These are phyloP conservation scores for Trichoderma semiorbis DNA, from an alignment of 2,329 filamentous ascomycete genomes.

Conservation along the genomic window DNA sequence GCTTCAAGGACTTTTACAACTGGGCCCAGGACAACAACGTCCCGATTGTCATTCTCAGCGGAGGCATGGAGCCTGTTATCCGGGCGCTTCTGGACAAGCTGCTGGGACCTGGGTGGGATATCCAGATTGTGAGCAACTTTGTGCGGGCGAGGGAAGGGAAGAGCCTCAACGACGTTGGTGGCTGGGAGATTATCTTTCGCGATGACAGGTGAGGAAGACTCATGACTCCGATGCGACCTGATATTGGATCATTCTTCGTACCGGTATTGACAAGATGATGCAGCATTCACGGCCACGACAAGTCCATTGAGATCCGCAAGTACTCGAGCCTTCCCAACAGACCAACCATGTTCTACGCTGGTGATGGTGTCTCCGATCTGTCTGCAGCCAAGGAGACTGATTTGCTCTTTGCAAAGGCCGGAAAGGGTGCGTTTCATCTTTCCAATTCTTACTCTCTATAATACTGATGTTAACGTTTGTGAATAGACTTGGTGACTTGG, in stretches of 20 bases:
- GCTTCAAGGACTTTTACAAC: constrained; percentile 82
- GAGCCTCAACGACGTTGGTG: constrained; percentile 72
- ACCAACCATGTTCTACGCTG: constrained; percentile 89
- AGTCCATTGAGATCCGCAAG: constrained; percentile 84
- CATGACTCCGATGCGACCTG: background rate
- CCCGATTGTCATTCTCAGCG: constrained; percentile 86
- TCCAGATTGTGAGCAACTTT: constrained; percentile 89
- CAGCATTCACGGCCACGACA: constrained; percentile 92
- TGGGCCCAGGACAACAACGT: constrained; percentile 81
- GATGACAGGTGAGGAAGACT: constrained; percentile 61
- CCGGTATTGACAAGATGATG: background rate
- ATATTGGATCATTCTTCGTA: background rate
- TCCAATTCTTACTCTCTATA: background rate
- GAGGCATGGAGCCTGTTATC: constrained; percentile 92
- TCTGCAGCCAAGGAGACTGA: constrained; percentile 92
- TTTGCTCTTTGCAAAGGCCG: constrained; percentile 88
- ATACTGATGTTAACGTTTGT: background rate
- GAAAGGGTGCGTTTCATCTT: constrained; percentile 58
- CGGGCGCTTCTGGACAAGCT: constrained; percentile 75
- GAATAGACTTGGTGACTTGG: constrained; percentile 75
- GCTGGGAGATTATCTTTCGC: constrained; percentile 86
- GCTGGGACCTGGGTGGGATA: constrained; percentile 72
- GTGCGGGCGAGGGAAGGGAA: constrained; percentile 63
- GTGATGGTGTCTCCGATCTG: constrained; percentile 89
- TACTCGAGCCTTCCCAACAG: constrained; percentile 74